phyloP scores from a whole-genome alignment of 805 yeast species.

The Lipomyces japonicus region DNA sequence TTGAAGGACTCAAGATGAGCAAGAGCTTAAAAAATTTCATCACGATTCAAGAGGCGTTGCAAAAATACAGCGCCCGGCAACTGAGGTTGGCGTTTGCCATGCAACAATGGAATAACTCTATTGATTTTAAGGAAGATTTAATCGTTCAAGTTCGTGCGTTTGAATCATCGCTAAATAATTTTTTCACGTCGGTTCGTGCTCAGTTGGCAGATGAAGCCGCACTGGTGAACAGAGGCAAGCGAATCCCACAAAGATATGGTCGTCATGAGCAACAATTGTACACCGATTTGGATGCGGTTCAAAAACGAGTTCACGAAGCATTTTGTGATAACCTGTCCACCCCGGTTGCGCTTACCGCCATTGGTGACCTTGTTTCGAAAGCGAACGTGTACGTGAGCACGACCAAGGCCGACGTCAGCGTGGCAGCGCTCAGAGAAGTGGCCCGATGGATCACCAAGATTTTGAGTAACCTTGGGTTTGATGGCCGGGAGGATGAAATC shows the following conservation, averaged over 20 bases:
- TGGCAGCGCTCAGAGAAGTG: slow-evolving; percentile 47
- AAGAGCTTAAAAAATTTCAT: slow-evolving; percentile 92
- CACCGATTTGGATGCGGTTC: slow-evolving; percentile 44
- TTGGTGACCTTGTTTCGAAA: slow-evolving; percentile 65
- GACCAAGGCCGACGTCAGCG: slow-evolving; percentile 52
- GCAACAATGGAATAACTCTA: slow-evolving; percentile 86
- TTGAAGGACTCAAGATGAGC: slow-evolving; percentile 98
- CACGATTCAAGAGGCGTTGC: slow-evolving; percentile 85
- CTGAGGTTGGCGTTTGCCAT: slow-evolving; percentile 86
- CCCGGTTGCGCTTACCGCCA: slow-evolving; percentile 62
- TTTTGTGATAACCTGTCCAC: slow-evolving; percentile 87
- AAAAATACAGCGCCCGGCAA: slow-evolving; percentile 69
- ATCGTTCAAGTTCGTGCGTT: slow-evolving; percentile 69
- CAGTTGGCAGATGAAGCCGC: slow-evolving; percentile 62
- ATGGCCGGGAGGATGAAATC: slow-evolving; percentile 45
- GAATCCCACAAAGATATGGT: slow-evolving; percentile 61
- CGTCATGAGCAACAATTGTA: slow-evolving; percentile 12
- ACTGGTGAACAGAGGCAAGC: slow-evolving; percentile 45
- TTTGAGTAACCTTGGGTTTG: slow-evolving; percentile 68
- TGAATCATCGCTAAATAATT: slow-evolving; percentile 74
- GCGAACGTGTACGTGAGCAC: slow-evolving; percentile 68
- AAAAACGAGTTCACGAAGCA: slow-evolving; percentile 62
- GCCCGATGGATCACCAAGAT: slow-evolving; percentile 70
- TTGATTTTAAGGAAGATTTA: slow-evolving; percentile 85
- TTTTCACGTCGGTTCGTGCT: slow-evolving; percentile 84